Base-by-base conservation (phyloP, 768 basidiomycete species). In the Macrolepiota albuminosa region DNA sequence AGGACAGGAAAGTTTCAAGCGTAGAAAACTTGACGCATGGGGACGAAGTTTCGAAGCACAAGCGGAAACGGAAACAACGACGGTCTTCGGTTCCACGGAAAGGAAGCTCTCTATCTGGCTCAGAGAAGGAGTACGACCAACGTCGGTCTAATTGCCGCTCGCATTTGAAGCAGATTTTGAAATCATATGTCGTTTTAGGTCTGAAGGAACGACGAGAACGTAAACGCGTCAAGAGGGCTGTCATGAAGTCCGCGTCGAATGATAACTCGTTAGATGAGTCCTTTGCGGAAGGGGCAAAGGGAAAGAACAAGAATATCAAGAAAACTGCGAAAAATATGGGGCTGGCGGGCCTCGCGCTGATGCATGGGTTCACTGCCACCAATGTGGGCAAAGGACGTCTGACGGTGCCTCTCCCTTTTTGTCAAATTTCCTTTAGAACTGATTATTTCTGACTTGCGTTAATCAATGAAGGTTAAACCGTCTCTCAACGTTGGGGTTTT, bases 291-390 rank as follows among this genome's bases (percentile, higher is more conserved):
- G 63, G 58, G 48, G 64, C 54, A 48, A 57, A 37, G 36, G 63
- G 54, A 55, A 68, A 54, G 47, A 68, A 73, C 69, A 10, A 55
- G 36, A 69, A 43, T 49, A 67, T 61, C 43, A 67, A 47, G 50
- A 68, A 68, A 56, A 69, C 64, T 36, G 59, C 67, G 45, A 73
- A 70, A 55, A 72, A 70, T n/a, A 79, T 72, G 48, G 58, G 76
- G 10, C 75, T 81, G 9, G 71, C 80, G 1, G 83, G 80, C 4
- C 74, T 88, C 37, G 85, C 86, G 0, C 74, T 89, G 31, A 84
- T 89, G 84, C 84, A 88, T 61, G 85, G 85, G 0, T 87, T 88
- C 67, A 71, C 78, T 16, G 82, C 87, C 0, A 80, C 78, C 6
- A 88, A 86, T 62, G 77, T 89, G 2, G 84, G 85, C 14, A 81